Evolutionary conservation across 192 early-diverging fungal species (phyloP).

Genomic region (Coemansia javaensis): DNA sequence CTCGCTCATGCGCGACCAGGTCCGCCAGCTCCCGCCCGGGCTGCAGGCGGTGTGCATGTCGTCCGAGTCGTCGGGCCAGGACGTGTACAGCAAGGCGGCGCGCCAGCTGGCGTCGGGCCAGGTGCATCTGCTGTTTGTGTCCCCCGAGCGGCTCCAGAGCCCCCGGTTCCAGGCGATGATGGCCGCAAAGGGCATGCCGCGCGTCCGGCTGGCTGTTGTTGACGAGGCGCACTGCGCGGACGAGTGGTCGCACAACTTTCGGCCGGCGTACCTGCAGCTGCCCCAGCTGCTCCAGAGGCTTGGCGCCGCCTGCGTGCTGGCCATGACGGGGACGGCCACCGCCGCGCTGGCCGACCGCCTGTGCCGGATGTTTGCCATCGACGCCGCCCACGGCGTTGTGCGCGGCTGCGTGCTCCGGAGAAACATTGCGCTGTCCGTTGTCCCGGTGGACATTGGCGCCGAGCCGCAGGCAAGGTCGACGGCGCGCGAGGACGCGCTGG

Average conservation of each 20-base stretch:
- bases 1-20: constrained; percentile 82
- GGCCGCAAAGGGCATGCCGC: constrained; percentile 45
- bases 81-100: constrained; percentile 6
- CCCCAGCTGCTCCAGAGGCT: constrained; percentile 50
- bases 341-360: constrained; percentile 49
- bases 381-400: constrained; percentile 48
- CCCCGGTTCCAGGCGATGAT: constrained; percentile 58
- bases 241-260: constrained; percentile 85
- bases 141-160: constrained; percentile 66
- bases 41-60: constrained; percentile 62
- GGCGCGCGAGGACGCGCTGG: constrained; percentile 53
- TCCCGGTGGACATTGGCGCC: constrained; percentile 28
- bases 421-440: constrained; percentile 61
- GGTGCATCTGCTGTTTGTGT: constrained; percentile 67
- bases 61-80: constrained; percentile 30
- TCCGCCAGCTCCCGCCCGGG: constrained; percentile 57
- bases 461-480: constrained; percentile 4
- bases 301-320: constrained; percentile 55
- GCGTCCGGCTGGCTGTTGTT: constrained; percentile 60
- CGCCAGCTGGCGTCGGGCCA: constrained; percentile 46
- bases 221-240: constrained; percentile 83
- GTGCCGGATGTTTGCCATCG: constrained; percentile 59
- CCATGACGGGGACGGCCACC: constrained; percentile 73
- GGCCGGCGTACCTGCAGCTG: constrained; percentile 65
- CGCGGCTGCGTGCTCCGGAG: constrained; percentile 51